Percentiles rank a stretch among this genome's conserved stretches.
Conservation (phyloP, 2,329 filamentous ascomycete genomes). For the Pseudogymnoascus sp. region DNA sequence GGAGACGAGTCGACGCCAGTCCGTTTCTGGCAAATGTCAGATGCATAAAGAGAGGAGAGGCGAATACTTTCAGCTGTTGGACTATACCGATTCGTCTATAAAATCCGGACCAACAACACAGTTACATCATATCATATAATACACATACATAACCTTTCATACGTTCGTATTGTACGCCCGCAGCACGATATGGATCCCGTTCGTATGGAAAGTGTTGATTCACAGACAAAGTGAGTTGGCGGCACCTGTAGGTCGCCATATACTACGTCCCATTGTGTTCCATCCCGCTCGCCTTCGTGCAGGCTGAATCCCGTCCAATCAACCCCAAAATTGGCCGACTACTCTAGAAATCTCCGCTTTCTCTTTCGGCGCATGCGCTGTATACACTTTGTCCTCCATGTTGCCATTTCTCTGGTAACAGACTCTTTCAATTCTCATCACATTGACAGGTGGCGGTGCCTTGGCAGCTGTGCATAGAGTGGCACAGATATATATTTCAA, state of each 20-base stretch:
- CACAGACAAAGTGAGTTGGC: not conserved
- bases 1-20: conserved; percentile 5
- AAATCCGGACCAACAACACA: not conserved
- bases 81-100: not conserved
- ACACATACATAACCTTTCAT: not conserved
- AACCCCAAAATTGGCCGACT: not conserved
- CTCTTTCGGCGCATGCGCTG: not conserved
- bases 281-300: not conserved
- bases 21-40: conserved; percentile 11
- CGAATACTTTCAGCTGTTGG: not conserved
- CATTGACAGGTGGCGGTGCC: not conserved
- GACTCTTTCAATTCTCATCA: not conserved
- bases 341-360: not conserved
- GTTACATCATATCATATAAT: not conserved
- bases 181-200: not conserved
- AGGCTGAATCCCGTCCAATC: conserved; percentile 2
- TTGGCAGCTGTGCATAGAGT: not conserved
- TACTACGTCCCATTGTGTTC: not conserved
- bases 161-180: not conserved
- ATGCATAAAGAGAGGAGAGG: not conserved
- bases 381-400: not conserved
- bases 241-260: not conserved
- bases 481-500: not conserved
- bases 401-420: not conserved
- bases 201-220: not conserved